These are phyloP conservation scores for Haematococcus lacustris DNA, from an alignment of 139 green algal genomes.

Conservation along the genomic window DNA sequence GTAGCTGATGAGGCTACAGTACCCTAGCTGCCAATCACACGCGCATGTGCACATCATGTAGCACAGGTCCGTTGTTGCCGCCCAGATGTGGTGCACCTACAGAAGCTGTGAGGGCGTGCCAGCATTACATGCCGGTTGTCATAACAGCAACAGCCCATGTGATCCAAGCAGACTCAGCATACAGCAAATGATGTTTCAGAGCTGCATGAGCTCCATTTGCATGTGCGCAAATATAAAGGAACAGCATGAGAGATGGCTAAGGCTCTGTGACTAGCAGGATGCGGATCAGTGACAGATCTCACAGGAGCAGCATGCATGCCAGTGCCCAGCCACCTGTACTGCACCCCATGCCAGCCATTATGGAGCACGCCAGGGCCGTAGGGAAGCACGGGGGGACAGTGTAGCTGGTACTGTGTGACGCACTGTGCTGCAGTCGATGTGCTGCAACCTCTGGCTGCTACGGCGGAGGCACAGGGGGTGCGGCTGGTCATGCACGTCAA, in stretches of 20 bases:
- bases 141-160: too few relatives aligned
- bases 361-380: background rate
- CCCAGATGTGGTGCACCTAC: too few relatives aligned
- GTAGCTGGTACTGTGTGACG: background rate
- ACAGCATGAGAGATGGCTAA: background rate
- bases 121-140: too few relatives aligned
- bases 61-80: background rate
- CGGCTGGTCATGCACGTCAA: constrained; percentile 59
- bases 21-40: background rate
- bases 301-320: background rate
- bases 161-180: too few relatives aligned
- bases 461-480: constrained; percentile 25
- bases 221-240: background rate
- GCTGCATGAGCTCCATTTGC: background rate
- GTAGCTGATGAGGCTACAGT: background rate
- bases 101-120: too few relatives aligned
- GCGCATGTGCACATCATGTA: background rate
- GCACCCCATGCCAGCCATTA: background rate
- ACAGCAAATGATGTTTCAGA: too few relatives aligned
- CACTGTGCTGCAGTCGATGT: constrained; percentile 34
- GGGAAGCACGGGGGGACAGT: too few relatives aligned
- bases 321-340: background rate
- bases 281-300: background rate
- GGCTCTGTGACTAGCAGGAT: background rate
- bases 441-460: constrained; percentile 47